Conservation (phyloP, 257 asterid genomes). For the Thymus quinquecostatus region DNA sequence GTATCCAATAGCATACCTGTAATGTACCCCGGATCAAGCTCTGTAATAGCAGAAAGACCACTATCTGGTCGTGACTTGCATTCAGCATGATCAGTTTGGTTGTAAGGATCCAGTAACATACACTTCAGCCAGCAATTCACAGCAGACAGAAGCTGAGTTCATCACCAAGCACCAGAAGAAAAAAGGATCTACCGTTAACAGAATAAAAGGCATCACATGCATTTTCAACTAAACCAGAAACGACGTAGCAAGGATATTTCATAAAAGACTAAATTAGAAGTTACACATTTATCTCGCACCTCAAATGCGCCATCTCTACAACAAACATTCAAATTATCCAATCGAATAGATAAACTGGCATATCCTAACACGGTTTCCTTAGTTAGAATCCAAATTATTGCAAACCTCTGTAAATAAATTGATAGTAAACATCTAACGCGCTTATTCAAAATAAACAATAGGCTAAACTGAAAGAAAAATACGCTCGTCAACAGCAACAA, state of each 20-base stretch:
- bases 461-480: background rate
- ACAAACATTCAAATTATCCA: constrained; percentile 18
- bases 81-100: constrained; percentile 94
- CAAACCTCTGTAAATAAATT: constrained; percentile 9
- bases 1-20: constrained; percentile 57
- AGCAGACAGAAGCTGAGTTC: constrained; percentile 85
- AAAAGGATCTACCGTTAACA: constrained; percentile 10
- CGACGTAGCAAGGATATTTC: background rate
- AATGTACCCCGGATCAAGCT: constrained; percentile 97
- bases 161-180: constrained; percentile 9
- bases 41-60: constrained; percentile 98
- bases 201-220: background rate
- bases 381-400: background rate
- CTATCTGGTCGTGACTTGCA: constrained; percentile 99
- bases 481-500: constrained; percentile 4
- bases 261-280: background rate
- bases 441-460: background rate
- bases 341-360: background rate
- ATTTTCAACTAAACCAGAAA: constrained; percentile 7
- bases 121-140: constrained; percentile 98
- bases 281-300: background rate
- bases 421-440: constrained; percentile 1
- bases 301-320: constrained; percentile 10
- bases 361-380: background rate
- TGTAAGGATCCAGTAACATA: constrained; percentile 83